Conservation (phyloP, 495 filamentous ascomycete genomes). For the Aspergillus mulundensis region DNA sequence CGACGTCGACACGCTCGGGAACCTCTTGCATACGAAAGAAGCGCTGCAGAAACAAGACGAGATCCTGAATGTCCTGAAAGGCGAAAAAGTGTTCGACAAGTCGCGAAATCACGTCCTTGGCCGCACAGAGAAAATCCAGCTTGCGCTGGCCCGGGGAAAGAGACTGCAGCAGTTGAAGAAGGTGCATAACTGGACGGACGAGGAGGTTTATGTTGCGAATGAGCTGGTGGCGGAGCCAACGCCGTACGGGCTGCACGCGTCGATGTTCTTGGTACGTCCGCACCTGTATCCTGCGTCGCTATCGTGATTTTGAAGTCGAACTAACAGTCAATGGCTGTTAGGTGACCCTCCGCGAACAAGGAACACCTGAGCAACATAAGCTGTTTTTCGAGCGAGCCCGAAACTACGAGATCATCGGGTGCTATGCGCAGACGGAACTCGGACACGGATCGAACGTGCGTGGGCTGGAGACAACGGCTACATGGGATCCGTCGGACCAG, state of each 20-base stretch:
- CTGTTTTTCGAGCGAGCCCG: conserved; percentile 61
- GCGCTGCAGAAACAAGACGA: conserved; percentile 48
- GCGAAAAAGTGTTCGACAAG: conserved; percentile 65
- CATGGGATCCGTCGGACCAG: conserved; percentile 62
- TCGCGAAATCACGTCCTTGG: conserved; percentile 64
- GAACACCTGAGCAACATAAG: conserved; percentile 64
- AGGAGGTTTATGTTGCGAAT: conserved; percentile 57
- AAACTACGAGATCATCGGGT: conserved; percentile 65
- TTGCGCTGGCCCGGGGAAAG: conserved; percentile 59
- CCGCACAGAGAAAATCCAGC: conserved; percentile 59
- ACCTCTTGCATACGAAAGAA: conserved; percentile 58
- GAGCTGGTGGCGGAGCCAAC: conserved; percentile 61
- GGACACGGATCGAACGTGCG: conserved; percentile 73
- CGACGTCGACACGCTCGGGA: conserved; percentile 54
- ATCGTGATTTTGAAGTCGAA: background rate
- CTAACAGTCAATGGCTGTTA: conserved; percentile 21
- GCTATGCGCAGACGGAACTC: conserved; percentile 74
- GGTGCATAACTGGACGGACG: conserved; percentile 57
- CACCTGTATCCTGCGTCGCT: too few species aligned
- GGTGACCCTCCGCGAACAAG: conserved; percentile 66
- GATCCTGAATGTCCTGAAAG: conserved; percentile 52
- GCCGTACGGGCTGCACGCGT: conserved; percentile 64
- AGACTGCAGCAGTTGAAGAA: conserved; percentile 59
- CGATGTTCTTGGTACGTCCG: conserved; percentile 61
- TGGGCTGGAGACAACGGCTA: conserved; percentile 69